Evolutionary conservation across 1,139 yeast species (phyloP).

Genomic region (Taphrina flavorubra): DNA sequence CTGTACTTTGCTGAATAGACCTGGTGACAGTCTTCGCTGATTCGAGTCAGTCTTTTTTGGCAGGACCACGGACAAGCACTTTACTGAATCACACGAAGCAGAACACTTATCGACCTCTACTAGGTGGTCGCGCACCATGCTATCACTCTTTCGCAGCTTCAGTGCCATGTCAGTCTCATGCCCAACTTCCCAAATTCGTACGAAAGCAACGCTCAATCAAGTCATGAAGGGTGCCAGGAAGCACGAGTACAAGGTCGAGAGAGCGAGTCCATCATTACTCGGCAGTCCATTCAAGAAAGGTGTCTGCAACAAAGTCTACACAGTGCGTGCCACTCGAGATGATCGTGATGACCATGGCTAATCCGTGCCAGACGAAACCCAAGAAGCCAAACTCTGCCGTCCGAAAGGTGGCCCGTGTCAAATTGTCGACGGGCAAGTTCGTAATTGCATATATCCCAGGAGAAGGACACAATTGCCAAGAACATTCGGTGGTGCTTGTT

Average conservation of each 20-base stretch:
- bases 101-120: no score
- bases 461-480: conserved; percentile 85
- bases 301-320: conserved; percentile 43
- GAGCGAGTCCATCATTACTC: conserved; percentile 40
- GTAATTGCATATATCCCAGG: conserved; percentile 96
- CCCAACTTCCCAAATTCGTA: conserved; percentile 14
- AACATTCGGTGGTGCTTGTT: conserved; percentile 92
- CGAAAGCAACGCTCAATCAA: conserved; percentile 46
- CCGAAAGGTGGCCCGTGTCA: conserved; percentile 94
- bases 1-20: neutral
- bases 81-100: no score
- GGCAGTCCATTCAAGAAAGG: conserved; percentile 43
- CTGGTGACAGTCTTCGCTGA: no score
- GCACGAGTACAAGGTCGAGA: conserved; percentile 36
- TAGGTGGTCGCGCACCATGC: neutral
- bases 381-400: conserved; percentile 98
- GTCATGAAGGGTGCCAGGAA: conserved; percentile 46
- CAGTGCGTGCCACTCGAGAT: conserved; percentile 16
- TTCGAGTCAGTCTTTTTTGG: no score
- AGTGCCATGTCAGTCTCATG: neutral
- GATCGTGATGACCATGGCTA: neutral
- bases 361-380: conserved; percentile 61
- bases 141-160: conserved; percentile 12
- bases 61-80: no score
- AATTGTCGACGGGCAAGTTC: conserved; percentile 86